Evolutionary conservation across 345 rosid genomes (phyloP).

Genomic region (Hibiscus trionum): DNA sequence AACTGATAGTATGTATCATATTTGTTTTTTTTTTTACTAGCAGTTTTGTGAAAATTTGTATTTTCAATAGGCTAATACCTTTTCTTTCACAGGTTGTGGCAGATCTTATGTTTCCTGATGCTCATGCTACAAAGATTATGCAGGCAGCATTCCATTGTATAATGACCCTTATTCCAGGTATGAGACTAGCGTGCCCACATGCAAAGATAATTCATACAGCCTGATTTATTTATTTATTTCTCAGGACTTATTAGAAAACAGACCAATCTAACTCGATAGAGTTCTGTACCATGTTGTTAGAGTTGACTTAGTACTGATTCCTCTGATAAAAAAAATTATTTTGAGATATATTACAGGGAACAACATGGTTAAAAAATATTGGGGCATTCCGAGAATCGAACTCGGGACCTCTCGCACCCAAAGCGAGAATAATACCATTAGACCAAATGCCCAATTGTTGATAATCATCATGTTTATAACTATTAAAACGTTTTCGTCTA

Average conservation of each 20-base stretch:
- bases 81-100: too few species aligned
- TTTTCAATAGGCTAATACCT: too few species aligned
- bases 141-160: not conserved
- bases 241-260: not conserved
- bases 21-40: too few species aligned
- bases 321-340: not conserved
- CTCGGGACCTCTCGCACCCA: slow-evolving; percentile 38
- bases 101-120: too few species aligned
- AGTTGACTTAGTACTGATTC: not conserved
- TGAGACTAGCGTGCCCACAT: not conserved
- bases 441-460: slow-evolving; percentile 64
- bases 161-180: not conserved
- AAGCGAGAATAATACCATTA: slow-evolving; percentile 82
- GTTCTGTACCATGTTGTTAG: not conserved
- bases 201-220: not conserved
- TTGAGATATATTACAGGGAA: not conserved
- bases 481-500: not conserved
- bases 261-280: not conserved
- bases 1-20: too few species aligned
- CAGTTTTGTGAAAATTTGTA: too few species aligned
- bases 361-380: not conserved
- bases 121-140: too few species aligned
- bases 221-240: not conserved
- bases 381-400: slow-evolving; percentile 66
- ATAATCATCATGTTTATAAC: not conserved